Evolutionary conservation across 2,329 filamentous ascomycete genomes (phyloP), one percentile per base, ranked within the genome.

Genomic region (Apiospora marii): DNA sequence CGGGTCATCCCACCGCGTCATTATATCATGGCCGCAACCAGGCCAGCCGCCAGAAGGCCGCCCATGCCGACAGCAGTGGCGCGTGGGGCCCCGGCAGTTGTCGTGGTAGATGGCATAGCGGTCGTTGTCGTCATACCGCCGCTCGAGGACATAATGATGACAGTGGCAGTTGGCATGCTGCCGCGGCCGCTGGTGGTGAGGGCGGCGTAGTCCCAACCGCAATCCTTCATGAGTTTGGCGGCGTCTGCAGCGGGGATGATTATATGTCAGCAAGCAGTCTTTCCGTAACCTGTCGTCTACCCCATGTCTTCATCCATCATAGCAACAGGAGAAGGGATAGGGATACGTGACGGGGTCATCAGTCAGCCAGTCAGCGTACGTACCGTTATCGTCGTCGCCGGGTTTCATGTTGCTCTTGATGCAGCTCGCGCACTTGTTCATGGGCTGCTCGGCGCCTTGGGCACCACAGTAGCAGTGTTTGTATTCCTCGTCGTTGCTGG

Each of bases 201-300:
- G 19, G 58, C 34, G 34, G 22, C 58, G 37, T 76, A 77, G 37
- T 73, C 41, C 76, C 76, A 77, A 1, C 74, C 75, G 43, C 76
- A 77, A 43, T 77, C 76, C 19, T 74, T 71, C 73, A 77, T 76
- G 41, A 77, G 74, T 10, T 77, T 74, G 2, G 74, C 73, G 13
- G 76, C 75, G 34, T 77, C 76, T 70, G 19, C 14, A 2, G 27
- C 2, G 27, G 27, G 27, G n/a, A n/a, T n/a, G n/a, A n/a, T 4
- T 30, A 30, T 30, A 30, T 30, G 4, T 30, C 27, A 30, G 27
- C 27, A 30, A 30, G 4, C 27, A 30, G 27, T 30, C 2, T 30
- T 30, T 30, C 27, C 2, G 27, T 30, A 30, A 30, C 27, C 27
- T 2, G 27, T 2, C 27, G 4, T 30, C 27, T 30, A 30, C 27